Base-by-base conservation (phyloP, 306 rosid genomes). In the Malus sieversii region DNA sequence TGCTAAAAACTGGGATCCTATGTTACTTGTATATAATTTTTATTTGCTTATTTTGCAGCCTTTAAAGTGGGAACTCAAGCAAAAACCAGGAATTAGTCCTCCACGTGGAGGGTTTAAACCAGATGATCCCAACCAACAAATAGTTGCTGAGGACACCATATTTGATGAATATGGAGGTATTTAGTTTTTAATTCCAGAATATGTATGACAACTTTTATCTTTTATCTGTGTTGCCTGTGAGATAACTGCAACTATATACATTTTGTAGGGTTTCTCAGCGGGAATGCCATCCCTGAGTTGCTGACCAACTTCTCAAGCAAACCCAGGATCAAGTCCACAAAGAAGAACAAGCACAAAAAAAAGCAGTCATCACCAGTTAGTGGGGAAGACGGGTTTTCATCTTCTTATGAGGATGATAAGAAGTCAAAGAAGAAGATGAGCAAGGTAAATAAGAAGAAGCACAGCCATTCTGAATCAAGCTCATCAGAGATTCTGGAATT, bases 81-180 rank as follows among this genome's bases (percentile, higher is more conserved):
- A 95, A 86, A 92, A 81, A 83, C 98, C 98, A n/a, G 98, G 98
- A 83, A 90, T 92, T 42, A 95, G 98, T 80, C 98, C 98, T 75
- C 98, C 98, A 30, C 98, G 93, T 40, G 98, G 98, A 88, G 98
- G 98, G 55, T 95, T 95, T 78, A 86, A 79, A 61, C 82, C 88
- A 10, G 98, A 95, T 74, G 98, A 95, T 67, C 98, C 97, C 70
- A 95, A 95, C 86, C 98, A 95, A 82, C 98, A 95, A 83, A 95
- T 95, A 83, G 97, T 92, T 78, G 93, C 95, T 14, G 98, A 91
- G 78, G 97, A 91, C 72, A 45, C 51, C 51, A 92, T 95, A 86
- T 95, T 92, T 83, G 97, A 95, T 44, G 98, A 95, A 87, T 95
- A 95, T 67, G 98, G 98, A 89, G 97, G 97, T 95, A 83, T 48